phyloP scores from a whole-genome alignment of 1,284 basidiomycete species.

The Uromyces viciae-fabae region DNA sequence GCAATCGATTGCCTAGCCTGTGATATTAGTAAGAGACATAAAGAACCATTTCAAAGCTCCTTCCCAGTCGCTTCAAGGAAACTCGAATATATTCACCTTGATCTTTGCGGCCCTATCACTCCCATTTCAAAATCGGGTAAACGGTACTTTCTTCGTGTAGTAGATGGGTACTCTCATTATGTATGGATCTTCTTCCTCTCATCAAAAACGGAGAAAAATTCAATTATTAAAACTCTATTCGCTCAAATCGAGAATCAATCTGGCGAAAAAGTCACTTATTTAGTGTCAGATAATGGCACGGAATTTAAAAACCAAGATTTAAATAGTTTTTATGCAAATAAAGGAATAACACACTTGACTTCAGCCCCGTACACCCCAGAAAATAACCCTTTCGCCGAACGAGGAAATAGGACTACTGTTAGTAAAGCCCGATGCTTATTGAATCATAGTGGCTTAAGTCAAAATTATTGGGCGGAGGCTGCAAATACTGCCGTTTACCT shows the following conservation, averaged over 20 bases:
- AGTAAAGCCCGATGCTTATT: not conserved
- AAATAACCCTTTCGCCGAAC: conserved; percentile 6
- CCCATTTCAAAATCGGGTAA: not conserved
- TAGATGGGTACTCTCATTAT: not conserved
- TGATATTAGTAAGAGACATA: not conserved
- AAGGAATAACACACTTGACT: conserved; percentile 1
- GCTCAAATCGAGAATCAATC: not conserved
- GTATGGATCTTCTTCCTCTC: not conserved
- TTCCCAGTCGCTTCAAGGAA: not conserved
- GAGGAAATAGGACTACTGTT: not conserved
- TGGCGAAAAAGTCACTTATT: not conserved
- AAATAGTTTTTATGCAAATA: not conserved
- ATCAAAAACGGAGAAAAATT: not conserved
- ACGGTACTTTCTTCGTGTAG: not conserved
- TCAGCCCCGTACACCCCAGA: conserved; percentile 9
- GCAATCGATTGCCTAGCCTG: not conserved
- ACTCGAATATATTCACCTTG: not conserved
- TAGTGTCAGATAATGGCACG: not conserved
- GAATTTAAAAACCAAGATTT: conserved; percentile 1
- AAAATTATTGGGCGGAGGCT: not conserved
- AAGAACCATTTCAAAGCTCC: not conserved
- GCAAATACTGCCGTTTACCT: not conserved
- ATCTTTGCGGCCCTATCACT: not conserved
- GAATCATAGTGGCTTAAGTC: not conserved
- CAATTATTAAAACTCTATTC: not conserved